A percentile compares a stretch with the other conserved stretches of the same genome.
phyloP scores from a whole-genome alignment of 768 basidiomycete species.

The Gelatoporia subvermispora region DNA sequence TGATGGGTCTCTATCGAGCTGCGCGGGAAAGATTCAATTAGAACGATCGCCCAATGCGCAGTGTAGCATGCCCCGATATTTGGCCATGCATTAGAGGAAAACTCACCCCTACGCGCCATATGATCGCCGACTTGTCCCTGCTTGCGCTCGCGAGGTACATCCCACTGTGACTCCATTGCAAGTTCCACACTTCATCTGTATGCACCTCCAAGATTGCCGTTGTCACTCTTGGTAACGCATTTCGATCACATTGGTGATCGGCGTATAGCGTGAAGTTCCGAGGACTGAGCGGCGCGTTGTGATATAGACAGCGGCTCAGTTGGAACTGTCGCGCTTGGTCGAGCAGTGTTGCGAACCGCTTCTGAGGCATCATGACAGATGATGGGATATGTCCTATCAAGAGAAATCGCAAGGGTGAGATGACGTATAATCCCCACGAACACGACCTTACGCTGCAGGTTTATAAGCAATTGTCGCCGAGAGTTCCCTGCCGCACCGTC shows the following conservation, averaged over 20 bases:
- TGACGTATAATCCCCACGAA: not conserved
- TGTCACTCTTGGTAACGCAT: conserved; percentile 79
- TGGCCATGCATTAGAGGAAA: conserved; percentile 2
- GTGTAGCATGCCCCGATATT: not conserved
- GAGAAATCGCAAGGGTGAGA: not conserved
- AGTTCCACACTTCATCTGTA: conserved; percentile 91
- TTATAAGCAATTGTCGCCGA: conserved; percentile 65
- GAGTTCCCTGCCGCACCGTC: conserved; percentile 84
- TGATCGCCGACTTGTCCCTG: conserved; percentile 81
- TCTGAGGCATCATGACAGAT: conserved; percentile 87
- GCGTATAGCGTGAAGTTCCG: conserved; percentile 75
- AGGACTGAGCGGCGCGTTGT: conserved; percentile 61
- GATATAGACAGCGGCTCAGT: conserved; percentile 78
- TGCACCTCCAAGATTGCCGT: conserved; percentile 85
- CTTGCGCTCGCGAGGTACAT: conserved; percentile 80
- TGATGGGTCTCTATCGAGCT: conserved; percentile 45
- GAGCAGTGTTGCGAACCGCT: conserved; percentile 79
- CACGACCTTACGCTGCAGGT: conserved; percentile 68
- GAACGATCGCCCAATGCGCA: conserved; percentile 3
- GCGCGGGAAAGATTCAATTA: conserved; percentile 7
- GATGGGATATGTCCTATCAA: conserved; percentile 82
- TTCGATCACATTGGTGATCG: conserved; percentile 80
- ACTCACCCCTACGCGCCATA: conserved; percentile 83
- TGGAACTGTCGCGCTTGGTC: conserved; percentile 83
- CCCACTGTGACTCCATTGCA: conserved; percentile 94